Evolutionary conservation across 495 filamentous ascomycete species (phyloP).

Genomic region (Podospora appendiculata): DNA sequence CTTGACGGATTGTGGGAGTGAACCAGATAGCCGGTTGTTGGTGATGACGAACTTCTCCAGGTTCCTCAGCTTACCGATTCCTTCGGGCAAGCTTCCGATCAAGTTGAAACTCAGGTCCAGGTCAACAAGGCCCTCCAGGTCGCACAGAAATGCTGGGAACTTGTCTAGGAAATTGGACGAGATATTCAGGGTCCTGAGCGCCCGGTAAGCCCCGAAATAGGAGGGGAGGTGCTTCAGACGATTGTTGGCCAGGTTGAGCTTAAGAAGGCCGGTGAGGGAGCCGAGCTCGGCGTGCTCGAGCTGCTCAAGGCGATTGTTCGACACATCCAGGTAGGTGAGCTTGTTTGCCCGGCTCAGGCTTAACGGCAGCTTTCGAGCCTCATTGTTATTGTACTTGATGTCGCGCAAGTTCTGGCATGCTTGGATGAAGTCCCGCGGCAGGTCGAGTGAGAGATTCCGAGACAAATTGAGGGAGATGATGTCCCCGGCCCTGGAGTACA

Average conservation of each 20-base stretch:
- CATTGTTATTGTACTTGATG: constrained; percentile 89
- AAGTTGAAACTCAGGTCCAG: constrained; percentile 96
- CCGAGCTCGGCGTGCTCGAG: constrained; percentile 76
- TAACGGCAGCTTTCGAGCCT: constrained; percentile 75
- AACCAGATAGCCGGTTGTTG: constrained; percentile 77
- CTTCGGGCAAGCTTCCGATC: constrained; percentile 64
- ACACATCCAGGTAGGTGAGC: constrained; percentile 84
- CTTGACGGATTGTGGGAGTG: constrained; percentile 62
- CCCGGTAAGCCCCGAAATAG: constrained; percentile 71
- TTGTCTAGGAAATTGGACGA: constrained; percentile 84
- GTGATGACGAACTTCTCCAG: constrained; percentile 91
- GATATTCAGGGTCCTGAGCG: constrained; percentile 74
- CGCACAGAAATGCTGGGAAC: constrained; percentile 79
- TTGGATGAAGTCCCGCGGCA: constrained; percentile 95
- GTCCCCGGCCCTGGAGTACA: constrained; percentile 85
- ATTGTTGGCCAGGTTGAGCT: constrained; percentile 91
- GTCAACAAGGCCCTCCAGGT: constrained; percentile 76
- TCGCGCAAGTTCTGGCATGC: constrained; percentile 85
- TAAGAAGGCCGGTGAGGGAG: constrained; percentile 58
- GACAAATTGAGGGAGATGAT: constrained; percentile 95
- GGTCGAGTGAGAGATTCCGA: constrained; percentile 80
- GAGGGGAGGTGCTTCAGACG: constrained; percentile 65
- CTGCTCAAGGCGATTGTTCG: constrained; percentile 85
- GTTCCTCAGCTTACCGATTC: constrained; percentile 66
- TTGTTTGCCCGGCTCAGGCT: constrained; percentile 76